Evolutionary conservation across 371 early-diverging fungal species (phyloP).

Genomic region (Rhizopus arrhizus): DNA sequence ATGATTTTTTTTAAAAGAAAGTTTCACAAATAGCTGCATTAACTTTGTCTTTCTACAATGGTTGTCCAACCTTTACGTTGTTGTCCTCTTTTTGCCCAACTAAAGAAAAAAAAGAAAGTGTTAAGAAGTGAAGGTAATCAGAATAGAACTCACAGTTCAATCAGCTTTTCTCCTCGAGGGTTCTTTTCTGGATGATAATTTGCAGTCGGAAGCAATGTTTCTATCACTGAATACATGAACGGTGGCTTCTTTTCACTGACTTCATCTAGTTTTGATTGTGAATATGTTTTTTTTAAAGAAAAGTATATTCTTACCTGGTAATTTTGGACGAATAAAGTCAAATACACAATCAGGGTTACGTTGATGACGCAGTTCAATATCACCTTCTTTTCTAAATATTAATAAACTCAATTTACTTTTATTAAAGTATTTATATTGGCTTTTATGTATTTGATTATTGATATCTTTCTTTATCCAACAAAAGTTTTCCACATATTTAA

Average conservation of each 20-base stretch:
- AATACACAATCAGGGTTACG: slow-evolving; percentile 91
- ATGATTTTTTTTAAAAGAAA: too few relatives aligned
- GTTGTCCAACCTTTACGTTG: slow-evolving; percentile 60
- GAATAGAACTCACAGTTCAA: slow-evolving; percentile 71
- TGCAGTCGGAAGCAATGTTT: slow-evolving; percentile 84
- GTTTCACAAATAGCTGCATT: not conserved
- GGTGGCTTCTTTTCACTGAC: slow-evolving; percentile 78
- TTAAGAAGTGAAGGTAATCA: not conserved
- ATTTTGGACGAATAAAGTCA: slow-evolving; percentile 82
- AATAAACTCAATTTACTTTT: slow-evolving; percentile 84
- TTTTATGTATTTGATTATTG: slow-evolving; percentile 78
- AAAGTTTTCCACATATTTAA: slow-evolving; percentile 94
- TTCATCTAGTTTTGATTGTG: slow-evolving; percentile 39
- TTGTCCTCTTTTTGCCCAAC: slow-evolving; percentile 55
- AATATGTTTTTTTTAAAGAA: not conserved
- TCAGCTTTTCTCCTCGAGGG: slow-evolving; percentile 63
- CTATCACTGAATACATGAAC: slow-evolving; percentile 84
- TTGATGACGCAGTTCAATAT: slow-evolving; percentile 89
- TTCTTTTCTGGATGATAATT: slow-evolving; percentile 65
- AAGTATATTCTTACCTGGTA: slow-evolving; percentile 35
- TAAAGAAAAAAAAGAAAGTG: slow-evolving; percentile 13
- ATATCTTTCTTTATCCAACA: slow-evolving; percentile 87
- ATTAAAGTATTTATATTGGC: slow-evolving; percentile 71
- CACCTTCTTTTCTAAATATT: slow-evolving; percentile 86
- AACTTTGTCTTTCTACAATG: slow-evolving; percentile 18